These are phyloP conservation scores for Curvularia hawaiiensis DNA, from an alignment of 2,329 filamentous ascomycete species.

Conservation along the genomic window DNA sequence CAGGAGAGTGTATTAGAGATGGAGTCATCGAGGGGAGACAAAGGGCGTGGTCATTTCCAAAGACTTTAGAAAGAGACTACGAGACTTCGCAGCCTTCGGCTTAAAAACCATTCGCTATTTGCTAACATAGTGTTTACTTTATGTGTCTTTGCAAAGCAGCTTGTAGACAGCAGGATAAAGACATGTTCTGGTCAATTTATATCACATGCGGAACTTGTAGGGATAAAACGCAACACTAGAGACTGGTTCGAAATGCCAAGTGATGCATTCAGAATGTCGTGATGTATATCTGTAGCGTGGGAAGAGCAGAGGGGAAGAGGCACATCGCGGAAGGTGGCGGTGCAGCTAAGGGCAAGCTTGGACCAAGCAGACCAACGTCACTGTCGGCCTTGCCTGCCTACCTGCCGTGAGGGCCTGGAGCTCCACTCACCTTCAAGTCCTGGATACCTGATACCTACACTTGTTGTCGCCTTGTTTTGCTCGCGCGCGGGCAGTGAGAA, in stretches of 20 bases:
- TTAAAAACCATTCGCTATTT: background rate
- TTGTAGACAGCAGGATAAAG: background rate
- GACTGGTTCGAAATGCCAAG: background rate
- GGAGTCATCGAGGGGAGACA: background rate
- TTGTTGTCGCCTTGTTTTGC: background rate
- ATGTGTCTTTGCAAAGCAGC: background rate
- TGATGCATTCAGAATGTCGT: background rate
- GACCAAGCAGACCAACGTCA: constrained; percentile 17
- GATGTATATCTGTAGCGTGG: background rate
- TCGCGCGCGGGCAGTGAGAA: background rate
- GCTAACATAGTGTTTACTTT: background rate
- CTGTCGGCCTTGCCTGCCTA: constrained; percentile 5
- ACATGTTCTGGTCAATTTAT: background rate
- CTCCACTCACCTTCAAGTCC: constrained; percentile 10
- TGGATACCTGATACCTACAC: constrained; percentile 2
- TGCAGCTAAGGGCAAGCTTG: constrained; percentile 10
- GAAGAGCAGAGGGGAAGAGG: background rate
- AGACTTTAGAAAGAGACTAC: background rate
- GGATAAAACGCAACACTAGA: background rate
- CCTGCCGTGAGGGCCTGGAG: constrained; percentile 14
- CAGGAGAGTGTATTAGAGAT: background rate
- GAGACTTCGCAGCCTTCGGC: background rate
- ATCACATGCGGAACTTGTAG: background rate
- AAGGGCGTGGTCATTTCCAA: background rate
- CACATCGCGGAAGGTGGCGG: background rate